Evolutionary conservation across 305 asterid species (phyloP).

Genomic region (Solanum aculeatissimum): DNA sequence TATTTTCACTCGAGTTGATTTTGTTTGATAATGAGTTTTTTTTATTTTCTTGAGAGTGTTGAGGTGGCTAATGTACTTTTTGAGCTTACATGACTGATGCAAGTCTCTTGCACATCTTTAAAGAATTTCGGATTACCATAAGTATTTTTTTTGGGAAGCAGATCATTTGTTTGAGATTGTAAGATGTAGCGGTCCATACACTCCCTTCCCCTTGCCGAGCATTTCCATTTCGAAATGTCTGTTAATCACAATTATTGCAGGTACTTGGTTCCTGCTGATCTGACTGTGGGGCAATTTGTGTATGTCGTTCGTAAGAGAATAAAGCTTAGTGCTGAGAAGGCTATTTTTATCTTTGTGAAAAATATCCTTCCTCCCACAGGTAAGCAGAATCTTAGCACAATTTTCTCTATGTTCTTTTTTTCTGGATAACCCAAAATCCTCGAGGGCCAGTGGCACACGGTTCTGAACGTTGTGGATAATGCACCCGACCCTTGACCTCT

Average conservation of each 20-base stretch:
- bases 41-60: background rate
- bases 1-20: background rate
- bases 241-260: slow-evolving; percentile 21
- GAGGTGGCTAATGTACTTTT: background rate
- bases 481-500: background rate
- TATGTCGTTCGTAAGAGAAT: slow-evolving; percentile 97
- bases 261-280: slow-evolving; percentile 95
- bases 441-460: background rate
- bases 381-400: slow-evolving; percentile 6
- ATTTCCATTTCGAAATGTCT: background rate
- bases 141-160: background rate
- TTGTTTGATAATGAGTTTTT: background rate
- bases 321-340: slow-evolving; percentile 96
- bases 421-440: background rate
- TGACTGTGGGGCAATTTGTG: slow-evolving; percentile 94
- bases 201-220: background rate
- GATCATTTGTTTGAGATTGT: background rate
- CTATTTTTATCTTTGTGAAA: slow-evolving; percentile 91
- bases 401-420: background rate
- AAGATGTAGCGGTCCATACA: background rate
- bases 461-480: background rate
- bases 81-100: background rate
- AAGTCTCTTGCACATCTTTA: background rate
- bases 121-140: background rate
- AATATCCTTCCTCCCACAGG: slow-evolving; percentile 96